Evolutionary conservation across 768 basidiomycete genomes (phyloP), one percentile per base, ranked within the genome.

Genomic region (Ramaria sp.): DNA sequence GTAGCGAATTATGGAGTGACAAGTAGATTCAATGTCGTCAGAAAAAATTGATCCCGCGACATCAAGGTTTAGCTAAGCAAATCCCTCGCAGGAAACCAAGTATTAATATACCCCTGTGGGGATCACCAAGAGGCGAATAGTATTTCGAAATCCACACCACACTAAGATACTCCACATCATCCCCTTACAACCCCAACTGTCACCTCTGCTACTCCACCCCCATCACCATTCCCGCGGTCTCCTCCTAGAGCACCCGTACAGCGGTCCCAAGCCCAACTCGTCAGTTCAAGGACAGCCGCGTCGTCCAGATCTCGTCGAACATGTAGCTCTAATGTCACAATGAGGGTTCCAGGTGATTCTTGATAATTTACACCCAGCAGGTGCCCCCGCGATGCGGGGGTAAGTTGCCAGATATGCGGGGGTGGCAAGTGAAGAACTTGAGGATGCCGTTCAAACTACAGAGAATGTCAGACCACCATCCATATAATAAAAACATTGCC

Each of bases 361-460:
- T 51, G n/a, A 47, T 30, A 15, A 54, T 10, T 58, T 52, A 1
- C 63, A 51, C 3, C 66, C 58, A 6, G 66, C 61, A 5, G 67
- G 61, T 18, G 69, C 62, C 0, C 83, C 80, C 0, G 32, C 7
- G 32, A 34, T 34, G 32, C 32, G 32, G 32, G 32, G 32, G 79
- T 76, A 41, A 94, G 78, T 62, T 93, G 89, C 89, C 89, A 94
- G 52, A 94, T 81, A 58, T 91, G 88, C 0, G 89, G 90, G 10
- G 87, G 82, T 1, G 86, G 83, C 10, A 95, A 76, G 63, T 90
- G 87, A 0, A 87, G 64, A 24, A 96, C 85, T 57, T 86, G 77
- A 0, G 89, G 87, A 58, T 95, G 90, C 2, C 83, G 75, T 63
- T 93, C 88, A 58, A 94, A 77, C 86, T 90, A 58, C 10, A 36